These are phyloP conservation scores for Bathelium albidoporum DNA, from an alignment of 495 filamentous ascomycete genomes.

Conservation along the genomic window DNA sequence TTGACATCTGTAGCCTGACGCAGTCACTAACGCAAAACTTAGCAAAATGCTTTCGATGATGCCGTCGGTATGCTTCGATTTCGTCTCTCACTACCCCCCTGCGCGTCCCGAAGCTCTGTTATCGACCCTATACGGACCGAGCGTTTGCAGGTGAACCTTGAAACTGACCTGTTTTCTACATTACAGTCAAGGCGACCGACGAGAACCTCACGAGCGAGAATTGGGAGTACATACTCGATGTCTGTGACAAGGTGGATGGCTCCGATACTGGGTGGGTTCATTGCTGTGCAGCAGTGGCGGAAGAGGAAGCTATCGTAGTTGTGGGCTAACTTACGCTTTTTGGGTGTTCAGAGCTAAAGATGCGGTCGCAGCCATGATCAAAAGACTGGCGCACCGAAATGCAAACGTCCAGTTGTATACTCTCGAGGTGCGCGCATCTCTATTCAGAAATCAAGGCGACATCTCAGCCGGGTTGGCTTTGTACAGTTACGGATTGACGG, in stretches of 20 bases:
- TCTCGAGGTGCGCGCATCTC: slow-evolving; percentile 57
- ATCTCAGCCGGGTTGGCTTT: neutral
- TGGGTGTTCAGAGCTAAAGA: slow-evolving; percentile 57
- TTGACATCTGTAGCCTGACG: neutral
- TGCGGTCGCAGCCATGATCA: slow-evolving; percentile 88
- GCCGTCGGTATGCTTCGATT: slow-evolving; percentile 1
- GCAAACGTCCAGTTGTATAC: slow-evolving; percentile 99
- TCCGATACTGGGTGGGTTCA: slow-evolving; percentile 51
- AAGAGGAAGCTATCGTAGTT: neutral
- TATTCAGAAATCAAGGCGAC: neutral
- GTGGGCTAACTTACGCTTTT: neutral
- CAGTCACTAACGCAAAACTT: neutral
- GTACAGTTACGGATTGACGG: slow-evolving; percentile 19
- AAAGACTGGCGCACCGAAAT: slow-evolving; percentile 90
- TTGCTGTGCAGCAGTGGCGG: neutral
- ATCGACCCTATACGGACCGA: neutral
- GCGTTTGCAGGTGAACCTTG: neutral
- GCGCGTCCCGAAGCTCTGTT: neutral
- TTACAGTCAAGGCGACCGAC: slow-evolving; percentile 88
- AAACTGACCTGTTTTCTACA: slow-evolving; percentile 7
- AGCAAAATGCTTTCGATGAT: slow-evolving; percentile 1
- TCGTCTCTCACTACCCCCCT: neutral
- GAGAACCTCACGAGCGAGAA: slow-evolving; percentile 97
- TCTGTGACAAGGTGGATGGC: slow-evolving; percentile 78
- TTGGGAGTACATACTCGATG: slow-evolving; percentile 97